Evolutionary conservation across 345 rosid species (phyloP).

Genomic region (Acer campestre): DNA sequence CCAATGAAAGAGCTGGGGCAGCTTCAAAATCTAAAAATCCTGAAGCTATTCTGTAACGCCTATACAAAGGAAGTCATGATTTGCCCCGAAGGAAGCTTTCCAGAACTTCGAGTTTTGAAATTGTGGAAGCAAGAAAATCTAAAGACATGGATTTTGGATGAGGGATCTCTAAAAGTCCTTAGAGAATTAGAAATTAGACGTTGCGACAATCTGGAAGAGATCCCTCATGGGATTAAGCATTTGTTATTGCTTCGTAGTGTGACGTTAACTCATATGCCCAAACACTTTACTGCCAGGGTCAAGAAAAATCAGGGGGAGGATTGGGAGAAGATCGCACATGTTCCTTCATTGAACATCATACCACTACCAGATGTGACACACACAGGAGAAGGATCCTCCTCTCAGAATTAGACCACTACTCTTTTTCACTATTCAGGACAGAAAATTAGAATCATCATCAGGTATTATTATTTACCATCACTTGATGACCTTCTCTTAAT

Average conservation of each 20-base stretch:
- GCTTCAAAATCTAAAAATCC: constrained; percentile 21
- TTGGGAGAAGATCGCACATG: not conserved
- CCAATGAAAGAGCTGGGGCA: constrained; percentile 15
- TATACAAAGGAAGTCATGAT: not conserved
- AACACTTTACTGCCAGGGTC: constrained; percentile 6
- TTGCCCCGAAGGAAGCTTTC: not conserved
- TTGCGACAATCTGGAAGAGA: constrained; percentile 10
- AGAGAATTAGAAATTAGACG: constrained; percentile 19
- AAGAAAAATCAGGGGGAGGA: not conserved
- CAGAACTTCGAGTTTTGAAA: not conserved
- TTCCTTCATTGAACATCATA: too few species aligned
- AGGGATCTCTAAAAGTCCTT: constrained; percentile 14
- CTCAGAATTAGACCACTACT: too few species aligned
- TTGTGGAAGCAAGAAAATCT: not conserved
- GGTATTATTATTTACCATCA: too few species aligned
- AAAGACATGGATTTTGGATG: not conserved
- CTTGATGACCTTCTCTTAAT: too few species aligned
- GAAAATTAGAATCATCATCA: too few species aligned
- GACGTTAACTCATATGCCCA: constrained; percentile 18
- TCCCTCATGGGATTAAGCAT: constrained; percentile 25
- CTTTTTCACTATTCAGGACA: too few species aligned
- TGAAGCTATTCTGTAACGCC: constrained; percentile 11
- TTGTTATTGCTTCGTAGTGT: constrained; percentile 1
- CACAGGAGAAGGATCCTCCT: too few species aligned
- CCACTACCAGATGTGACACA: too few species aligned